Percentiles rank a stretch among this genome's conserved stretches.
These are phyloP conservation scores for Gracilaria domingensis DNA, from an alignment of 23 red algal genomes.

Conservation along the genomic window DNA sequence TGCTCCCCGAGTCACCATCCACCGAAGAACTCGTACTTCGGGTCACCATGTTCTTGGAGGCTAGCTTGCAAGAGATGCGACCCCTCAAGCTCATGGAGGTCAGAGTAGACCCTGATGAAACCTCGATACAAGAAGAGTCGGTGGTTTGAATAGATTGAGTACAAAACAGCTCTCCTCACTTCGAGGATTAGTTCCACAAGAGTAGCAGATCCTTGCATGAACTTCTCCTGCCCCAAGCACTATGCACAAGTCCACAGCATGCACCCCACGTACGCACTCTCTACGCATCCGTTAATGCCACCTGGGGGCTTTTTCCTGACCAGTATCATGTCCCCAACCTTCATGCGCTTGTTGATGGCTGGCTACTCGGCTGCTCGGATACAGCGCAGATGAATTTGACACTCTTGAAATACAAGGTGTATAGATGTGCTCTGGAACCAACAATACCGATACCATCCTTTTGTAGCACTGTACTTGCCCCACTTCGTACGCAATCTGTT, in stretches of 20 bases:
- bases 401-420: not conserved
- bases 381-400: not conserved
- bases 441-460: not conserved
- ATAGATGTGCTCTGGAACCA: not conserved
- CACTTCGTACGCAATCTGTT: not conserved
- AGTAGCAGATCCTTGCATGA: not conserved
- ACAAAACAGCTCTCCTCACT: not conserved
- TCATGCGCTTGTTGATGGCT: not conserved
- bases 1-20: not conserved
- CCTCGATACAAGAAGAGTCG: not conserved
- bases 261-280: too few relatives aligned
- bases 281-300: not conserved
- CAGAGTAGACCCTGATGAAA: not conserved
- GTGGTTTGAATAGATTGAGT: not conserved
- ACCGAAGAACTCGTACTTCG: not conserved
- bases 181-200: not conserved
- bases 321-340: not conserved
- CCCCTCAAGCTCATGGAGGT: constrained; percentile 4
- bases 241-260: not conserved
- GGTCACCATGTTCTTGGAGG: constrained; percentile 8
- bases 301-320: not conserved
- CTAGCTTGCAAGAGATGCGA: not conserved
- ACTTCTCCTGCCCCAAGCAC: not conserved
- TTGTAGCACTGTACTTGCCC: not conserved
- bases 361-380: too few relatives aligned